Base-by-base conservation (phyloP, 1,284 basidiomycete genomes). In the Earliella scabrosa region DNA sequence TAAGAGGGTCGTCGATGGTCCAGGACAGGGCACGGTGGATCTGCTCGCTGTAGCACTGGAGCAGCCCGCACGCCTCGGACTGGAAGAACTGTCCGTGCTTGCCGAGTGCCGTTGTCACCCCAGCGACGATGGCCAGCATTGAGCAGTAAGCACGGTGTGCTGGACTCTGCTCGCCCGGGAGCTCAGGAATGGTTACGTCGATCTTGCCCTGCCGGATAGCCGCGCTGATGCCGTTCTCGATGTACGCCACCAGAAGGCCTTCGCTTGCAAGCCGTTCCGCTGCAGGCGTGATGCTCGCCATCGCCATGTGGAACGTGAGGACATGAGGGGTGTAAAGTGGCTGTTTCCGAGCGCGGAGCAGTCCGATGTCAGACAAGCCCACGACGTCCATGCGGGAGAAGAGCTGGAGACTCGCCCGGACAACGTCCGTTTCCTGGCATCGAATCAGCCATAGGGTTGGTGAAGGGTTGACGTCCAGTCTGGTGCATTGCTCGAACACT, bases 261-360 rank as follows among this genome's bases (percentile, higher is more conserved):
- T 92, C 92, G 63, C 89, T 87, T 2, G 93, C 93, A 23, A 97
- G 82, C 56, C 90, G 78, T 71, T 97, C 95, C 2, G 95, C 93
- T 1, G 92, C 87, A 1, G 83, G 79, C 0, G 87, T 82, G 50
- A 90, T 81, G 50, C 84, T 83, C 4, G 93, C 92, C n/a, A 98
- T 76, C 0, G 92, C 83, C 75, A 95, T 88, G 66, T 97, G 92
- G 74, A 98, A 90, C 11, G 88, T 77, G 50, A 97, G 82, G 54
- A 97, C 75, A 60, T 93, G 85, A 8, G 87, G 82, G 7, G 87
- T 79, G 73, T 90, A 91, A 29, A 92, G 71, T 24, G 88, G 85
- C 58, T 82, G 79, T 54, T 86, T 87, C 43, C 82, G 81, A 0
- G 79, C 66, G 18, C 85, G 75, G n/a, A 89, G 79, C 11, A 87